Percentiles rank a stretch among this genome's conserved stretches.
These are phyloP conservation scores for Thermochaetoides dissita DNA, from an alignment of 2,329 filamentous ascomycete species.

Conservation along the genomic window DNA sequence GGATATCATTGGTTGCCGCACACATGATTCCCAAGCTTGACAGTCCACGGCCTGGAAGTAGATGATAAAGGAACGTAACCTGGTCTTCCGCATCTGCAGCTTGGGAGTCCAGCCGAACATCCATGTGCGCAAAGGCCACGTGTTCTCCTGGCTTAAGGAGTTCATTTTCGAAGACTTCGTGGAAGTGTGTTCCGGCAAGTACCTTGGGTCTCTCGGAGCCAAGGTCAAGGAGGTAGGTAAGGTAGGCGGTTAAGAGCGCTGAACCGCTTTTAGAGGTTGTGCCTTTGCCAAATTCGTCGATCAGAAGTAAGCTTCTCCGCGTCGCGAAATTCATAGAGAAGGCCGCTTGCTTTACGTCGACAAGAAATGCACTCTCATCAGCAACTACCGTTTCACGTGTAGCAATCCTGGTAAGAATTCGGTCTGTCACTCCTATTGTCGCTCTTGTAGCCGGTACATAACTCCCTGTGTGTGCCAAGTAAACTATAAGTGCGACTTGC, in stretches of 20 bases:
- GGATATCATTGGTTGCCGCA: slow-evolving; percentile 75
- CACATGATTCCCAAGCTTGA: slow-evolving; percentile 80
- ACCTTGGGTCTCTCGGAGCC: slow-evolving; percentile 38
- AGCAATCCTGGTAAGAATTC: slow-evolving; percentile 74
- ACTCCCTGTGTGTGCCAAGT: slow-evolving; percentile 82
- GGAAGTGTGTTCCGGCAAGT: slow-evolving; percentile 48
- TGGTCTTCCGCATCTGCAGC: slow-evolving; percentile 42
- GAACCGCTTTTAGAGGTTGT: slow-evolving; percentile 44
- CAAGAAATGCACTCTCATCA: slow-evolving; percentile 50
- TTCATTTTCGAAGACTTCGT: slow-evolving; percentile 57
- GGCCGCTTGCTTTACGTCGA: slow-evolving; percentile 76
- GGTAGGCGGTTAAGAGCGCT: slow-evolving; percentile 42
- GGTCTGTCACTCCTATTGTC: slow-evolving; percentile 76
- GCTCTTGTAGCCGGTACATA: slow-evolving; percentile 74
- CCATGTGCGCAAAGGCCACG: slow-evolving; percentile 56
- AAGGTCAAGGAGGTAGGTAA: slow-evolving; percentile 40
- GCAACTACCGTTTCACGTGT: slow-evolving; percentile 51
- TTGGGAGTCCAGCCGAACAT: slow-evolving; percentile 45
- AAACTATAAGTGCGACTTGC: slow-evolving; percentile 80
- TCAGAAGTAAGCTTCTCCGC: slow-evolving; percentile 62
- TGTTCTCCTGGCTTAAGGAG: slow-evolving; percentile 36
- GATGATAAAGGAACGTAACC: slow-evolving; percentile 61
- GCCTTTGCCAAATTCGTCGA: slow-evolving; percentile 78
- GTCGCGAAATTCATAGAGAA: slow-evolving; percentile 65
- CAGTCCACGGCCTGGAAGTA: slow-evolving; percentile 51